phyloP scores from a whole-genome alignment of 2,329 filamentous ascomycete genomes.

The Dothideomycetidae sp. region DNA sequence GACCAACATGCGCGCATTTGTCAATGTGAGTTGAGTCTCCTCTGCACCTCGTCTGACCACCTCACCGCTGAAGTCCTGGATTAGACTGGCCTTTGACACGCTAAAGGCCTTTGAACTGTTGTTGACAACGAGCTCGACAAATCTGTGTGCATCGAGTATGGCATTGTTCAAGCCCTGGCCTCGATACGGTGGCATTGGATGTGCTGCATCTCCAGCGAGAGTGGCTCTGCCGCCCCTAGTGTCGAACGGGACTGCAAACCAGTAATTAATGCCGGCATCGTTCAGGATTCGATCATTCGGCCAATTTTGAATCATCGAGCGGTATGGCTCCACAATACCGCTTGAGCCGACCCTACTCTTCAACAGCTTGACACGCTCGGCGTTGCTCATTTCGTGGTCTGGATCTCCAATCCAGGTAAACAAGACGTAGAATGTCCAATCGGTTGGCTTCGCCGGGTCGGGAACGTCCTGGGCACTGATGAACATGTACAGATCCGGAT shows the following conservation, averaged over 20 bases:
- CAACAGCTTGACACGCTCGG: not conserved
- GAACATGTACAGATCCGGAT: constrained; percentile 9
- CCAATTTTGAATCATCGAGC: constrained; percentile 12
- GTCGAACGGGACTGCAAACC: too few relatives aligned
- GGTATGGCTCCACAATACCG: constrained; percentile 12
- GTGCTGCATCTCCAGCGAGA: constrained; percentile 25
- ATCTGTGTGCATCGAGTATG: not conserved
- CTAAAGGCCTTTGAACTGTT: too few relatives aligned
- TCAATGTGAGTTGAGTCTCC: too few relatives aligned
- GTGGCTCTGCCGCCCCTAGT: constrained; percentile 18
- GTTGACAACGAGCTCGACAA: too few relatives aligned
- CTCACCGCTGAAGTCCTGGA: too few relatives aligned
- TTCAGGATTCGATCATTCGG: constrained; percentile 16
- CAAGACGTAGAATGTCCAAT: not conserved
- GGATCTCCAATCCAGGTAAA: constrained; percentile 23
- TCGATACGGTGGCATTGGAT: constrained; percentile 27
- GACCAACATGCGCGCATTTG: too few relatives aligned
- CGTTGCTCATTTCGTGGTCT: constrained; percentile 20
- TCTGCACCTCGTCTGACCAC: too few relatives aligned
- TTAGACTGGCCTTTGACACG: too few relatives aligned
- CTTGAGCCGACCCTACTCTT: not conserved
- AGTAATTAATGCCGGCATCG: constrained; percentile 11
- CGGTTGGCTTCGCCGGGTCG: constrained; percentile 8
- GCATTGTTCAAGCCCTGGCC: constrained; percentile 2
- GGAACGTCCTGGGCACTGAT: not conserved